Conservation (phyloP, 2,329 filamentous ascomycete genomes). For the Ilyonectria destructans region DNA sequence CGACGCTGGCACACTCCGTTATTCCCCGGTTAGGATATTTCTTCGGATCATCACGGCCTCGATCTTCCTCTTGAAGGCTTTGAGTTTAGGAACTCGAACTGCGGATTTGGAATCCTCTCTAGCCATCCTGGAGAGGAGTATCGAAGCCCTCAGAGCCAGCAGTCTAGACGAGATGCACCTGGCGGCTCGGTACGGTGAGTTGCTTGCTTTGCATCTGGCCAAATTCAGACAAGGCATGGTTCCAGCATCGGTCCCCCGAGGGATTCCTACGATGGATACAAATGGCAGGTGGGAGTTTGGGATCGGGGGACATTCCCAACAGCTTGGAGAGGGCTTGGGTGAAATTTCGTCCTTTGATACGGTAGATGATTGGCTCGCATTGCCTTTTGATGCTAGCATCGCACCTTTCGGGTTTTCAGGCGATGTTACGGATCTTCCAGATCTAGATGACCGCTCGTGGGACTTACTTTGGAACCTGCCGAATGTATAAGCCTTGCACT, state of each 20-base stretch:
- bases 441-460: constrained; percentile 28
- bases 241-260: constrained; percentile 24
- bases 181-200: constrained; percentile 34
- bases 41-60: constrained; percentile 69
- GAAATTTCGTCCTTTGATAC: neutral
- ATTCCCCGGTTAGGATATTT: constrained; percentile 68
- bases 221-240: constrained; percentile 32
- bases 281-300: neutral
- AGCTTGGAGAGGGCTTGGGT: neutral
- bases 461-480: constrained; percentile 32
- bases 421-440: constrained; percentile 8
- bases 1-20: constrained; percentile 63
- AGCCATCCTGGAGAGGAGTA: constrained; percentile 24
- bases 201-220: constrained; percentile 32
- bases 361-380: constrained; percentile 24
- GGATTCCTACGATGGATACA: constrained; percentile 6
- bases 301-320: neutral
- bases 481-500: constrained; percentile 8
- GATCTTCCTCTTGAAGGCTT: constrained; percentile 66
- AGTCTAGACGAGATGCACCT: constrained; percentile 40
- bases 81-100: constrained; percentile 32
- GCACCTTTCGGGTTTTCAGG: constrained; percentile 29
- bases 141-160: constrained; percentile 22
- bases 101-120: constrained; percentile 33
- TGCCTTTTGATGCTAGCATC: constrained; percentile 26